A percentile compares a stretch with the other conserved stretches of the same genome.
Conservation (phyloP, 495 filamentous ascomycete species). For the Neurospora sp. region DNA sequence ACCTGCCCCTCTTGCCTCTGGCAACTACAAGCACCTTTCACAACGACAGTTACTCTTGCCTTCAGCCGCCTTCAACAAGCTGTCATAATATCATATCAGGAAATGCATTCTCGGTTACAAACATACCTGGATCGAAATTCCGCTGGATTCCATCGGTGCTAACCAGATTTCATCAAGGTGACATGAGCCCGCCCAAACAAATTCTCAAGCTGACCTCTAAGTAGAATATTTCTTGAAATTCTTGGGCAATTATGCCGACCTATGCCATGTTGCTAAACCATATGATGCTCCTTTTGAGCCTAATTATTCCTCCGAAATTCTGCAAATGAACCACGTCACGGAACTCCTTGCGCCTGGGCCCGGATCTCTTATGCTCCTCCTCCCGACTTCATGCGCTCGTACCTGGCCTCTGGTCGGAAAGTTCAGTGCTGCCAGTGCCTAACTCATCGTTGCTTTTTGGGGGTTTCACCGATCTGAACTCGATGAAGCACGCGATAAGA, state of each 20-base stretch:
- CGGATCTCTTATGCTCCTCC: not conserved
- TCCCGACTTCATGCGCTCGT: not conserved
- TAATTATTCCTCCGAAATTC: not conserved
- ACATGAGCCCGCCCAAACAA: not conserved
- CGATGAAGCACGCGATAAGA: conserved; percentile 31
- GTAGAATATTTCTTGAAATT: not conserved
- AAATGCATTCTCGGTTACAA: not conserved
- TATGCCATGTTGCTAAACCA: not conserved
- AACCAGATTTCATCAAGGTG: not conserved
- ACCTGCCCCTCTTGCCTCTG: not conserved
- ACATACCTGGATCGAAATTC: not conserved
- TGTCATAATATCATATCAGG: not conserved
- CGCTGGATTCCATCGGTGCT: not conserved
- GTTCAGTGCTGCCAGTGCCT: not conserved
- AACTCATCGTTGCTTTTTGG: not conserved
- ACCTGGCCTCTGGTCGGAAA: not conserved
- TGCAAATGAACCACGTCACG: not conserved
- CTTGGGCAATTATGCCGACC: not conserved
- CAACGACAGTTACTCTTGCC: not conserved
- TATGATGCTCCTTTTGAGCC: not conserved
- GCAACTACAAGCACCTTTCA: not conserved
- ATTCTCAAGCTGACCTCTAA: not conserved
- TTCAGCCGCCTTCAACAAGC: not conserved
- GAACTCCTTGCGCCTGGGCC: not conserved
- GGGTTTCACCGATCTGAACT: conserved; percentile 40